These are phyloP conservation scores for Cicer bijugum DNA, from an alignment of 306 rosid species.

Conservation along the genomic window DNA sequence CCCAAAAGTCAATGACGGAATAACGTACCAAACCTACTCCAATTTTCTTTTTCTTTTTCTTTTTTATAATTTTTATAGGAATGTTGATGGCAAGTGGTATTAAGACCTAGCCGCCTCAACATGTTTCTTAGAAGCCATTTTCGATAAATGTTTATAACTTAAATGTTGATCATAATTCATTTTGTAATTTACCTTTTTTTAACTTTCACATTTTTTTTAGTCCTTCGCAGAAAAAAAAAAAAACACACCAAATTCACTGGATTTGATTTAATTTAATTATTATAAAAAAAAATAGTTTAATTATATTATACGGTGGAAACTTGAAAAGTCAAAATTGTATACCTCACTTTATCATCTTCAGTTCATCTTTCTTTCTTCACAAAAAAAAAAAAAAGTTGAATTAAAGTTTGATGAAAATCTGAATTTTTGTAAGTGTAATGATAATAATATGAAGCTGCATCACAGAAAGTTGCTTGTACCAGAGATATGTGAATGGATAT, in stretches of 20 bases:
- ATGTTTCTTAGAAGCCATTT: no score
- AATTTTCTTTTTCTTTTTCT: not conserved
- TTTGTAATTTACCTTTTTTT: no score
- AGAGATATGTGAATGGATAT: not conserved
- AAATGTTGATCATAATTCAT: no score
- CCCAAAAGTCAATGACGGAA: conserved; percentile 14
- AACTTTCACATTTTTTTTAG: no score
- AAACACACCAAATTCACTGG: no score
- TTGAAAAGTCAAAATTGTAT: conserved; percentile 43
- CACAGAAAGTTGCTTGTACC: conserved; percentile 37
- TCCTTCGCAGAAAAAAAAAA: no score
- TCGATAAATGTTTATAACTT: no score
- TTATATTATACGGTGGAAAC: not conserved
- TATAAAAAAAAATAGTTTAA: not conserved
- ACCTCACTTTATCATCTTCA: not conserved
- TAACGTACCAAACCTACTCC: not conserved
- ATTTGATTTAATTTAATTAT: no score
- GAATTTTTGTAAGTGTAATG: not conserved
- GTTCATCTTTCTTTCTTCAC: not conserved
- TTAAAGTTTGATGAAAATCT: not conserved
- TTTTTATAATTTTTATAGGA: not conserved
- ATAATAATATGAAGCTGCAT: conserved; percentile 48
- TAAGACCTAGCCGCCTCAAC: no score
- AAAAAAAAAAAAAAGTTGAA: no score
- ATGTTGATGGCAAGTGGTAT: no score